Conservation (phyloP, 352 stramenopile species). For the Phytophthora macrochlamydospora region DNA sequence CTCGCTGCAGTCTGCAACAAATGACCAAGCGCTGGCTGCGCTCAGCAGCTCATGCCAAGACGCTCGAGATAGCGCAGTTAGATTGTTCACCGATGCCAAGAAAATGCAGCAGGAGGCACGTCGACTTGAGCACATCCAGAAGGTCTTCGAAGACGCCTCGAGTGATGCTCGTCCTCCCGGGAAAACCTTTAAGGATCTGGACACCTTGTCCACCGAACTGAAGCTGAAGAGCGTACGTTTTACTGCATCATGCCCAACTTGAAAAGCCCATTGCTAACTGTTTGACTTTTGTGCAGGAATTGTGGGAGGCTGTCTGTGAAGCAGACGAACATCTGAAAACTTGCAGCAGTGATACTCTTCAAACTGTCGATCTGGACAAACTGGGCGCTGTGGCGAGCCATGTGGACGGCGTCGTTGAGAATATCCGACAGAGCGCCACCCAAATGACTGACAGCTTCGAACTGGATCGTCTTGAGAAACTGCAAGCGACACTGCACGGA, state of each 20-base stretch:
- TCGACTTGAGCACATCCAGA: conserved; percentile 40
- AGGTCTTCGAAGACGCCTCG: conserved; percentile 45
- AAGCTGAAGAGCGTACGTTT: conserved; percentile 53
- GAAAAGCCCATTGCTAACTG: not conserved
- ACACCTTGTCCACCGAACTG: conserved; percentile 39
- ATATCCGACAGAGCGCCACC: conserved; percentile 14
- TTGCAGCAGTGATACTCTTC: conserved; percentile 44
- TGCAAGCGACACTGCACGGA: conserved; percentile 50
- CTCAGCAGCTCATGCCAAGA: conserved; percentile 37
- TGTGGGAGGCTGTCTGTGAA: conserved; percentile 64
- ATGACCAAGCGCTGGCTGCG: conserved; percentile 39
- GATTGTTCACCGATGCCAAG: conserved; percentile 36
- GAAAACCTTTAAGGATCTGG: conserved; percentile 48
- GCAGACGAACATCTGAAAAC: conserved; percentile 47
- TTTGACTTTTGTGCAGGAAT: conserved; percentile 27
- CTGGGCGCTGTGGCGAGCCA: conserved; percentile 31
- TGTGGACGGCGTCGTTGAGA: conserved; percentile 30
- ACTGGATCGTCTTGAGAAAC: conserved; percentile 40
- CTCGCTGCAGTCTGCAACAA: conserved; percentile 32
- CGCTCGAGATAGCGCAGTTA: conserved; percentile 26
- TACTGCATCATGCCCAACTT: not conserved
- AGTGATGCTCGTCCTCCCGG: conserved; percentile 27
- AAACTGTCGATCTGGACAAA: conserved; percentile 46
- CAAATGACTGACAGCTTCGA: conserved; percentile 26
- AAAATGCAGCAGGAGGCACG: conserved; percentile 31